Evolutionary conservation across 352 stramenopile genomes (phyloP).

Genomic region (Pythium vanterpoolii): DNA sequence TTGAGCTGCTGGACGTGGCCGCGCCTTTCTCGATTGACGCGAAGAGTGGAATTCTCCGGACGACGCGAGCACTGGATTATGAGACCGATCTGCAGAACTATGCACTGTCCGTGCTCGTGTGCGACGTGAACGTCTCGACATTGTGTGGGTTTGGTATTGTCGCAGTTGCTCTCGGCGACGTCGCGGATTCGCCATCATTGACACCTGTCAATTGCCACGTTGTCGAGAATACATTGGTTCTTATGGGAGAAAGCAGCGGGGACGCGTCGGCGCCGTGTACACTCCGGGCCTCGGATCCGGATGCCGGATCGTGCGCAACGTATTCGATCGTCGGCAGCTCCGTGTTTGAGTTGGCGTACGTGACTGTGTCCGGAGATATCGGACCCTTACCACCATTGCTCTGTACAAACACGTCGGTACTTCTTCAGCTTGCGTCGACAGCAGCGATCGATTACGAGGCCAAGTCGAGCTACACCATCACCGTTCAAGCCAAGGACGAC

Average conservation of each 20-base stretch:
- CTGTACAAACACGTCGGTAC: constrained; percentile 21
- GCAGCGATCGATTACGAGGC: constrained; percentile 38
- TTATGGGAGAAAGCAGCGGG: constrained; percentile 15
- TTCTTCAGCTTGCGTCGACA: constrained; percentile 4
- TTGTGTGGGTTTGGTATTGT: constrained; percentile 43
- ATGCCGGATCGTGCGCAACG: constrained; percentile 39
- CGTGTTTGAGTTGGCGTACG: constrained; percentile 15
- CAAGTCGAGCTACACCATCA: constrained; percentile 29
- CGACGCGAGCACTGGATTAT: constrained; percentile 41
- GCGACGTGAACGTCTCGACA: constrained; percentile 25
- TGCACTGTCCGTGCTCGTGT: constrained; percentile 41
- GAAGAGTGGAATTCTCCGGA: constrained; percentile 28
- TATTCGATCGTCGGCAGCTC: constrained; percentile 32
- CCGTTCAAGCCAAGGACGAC: constrained; percentile 30
- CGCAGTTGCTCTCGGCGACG: constrained; percentile 28
- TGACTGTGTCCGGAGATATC: constrained; percentile 1
- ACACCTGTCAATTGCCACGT: constrained; percentile 27
- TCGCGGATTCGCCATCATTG: constrained; percentile 37
- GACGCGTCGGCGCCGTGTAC: constrained; percentile 23
- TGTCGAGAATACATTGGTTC: constrained; percentile 42
- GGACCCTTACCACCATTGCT: constrained; percentile 2
- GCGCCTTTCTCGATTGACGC: constrained; percentile 21
- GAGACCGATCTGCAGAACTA: constrained; percentile 35
- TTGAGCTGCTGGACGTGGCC: constrained; percentile 23
- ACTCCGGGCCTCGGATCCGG: constrained; percentile 38